phyloP scores from a whole-genome alignment of 768 basidiomycete genomes.

The Calocybe indica region DNA sequence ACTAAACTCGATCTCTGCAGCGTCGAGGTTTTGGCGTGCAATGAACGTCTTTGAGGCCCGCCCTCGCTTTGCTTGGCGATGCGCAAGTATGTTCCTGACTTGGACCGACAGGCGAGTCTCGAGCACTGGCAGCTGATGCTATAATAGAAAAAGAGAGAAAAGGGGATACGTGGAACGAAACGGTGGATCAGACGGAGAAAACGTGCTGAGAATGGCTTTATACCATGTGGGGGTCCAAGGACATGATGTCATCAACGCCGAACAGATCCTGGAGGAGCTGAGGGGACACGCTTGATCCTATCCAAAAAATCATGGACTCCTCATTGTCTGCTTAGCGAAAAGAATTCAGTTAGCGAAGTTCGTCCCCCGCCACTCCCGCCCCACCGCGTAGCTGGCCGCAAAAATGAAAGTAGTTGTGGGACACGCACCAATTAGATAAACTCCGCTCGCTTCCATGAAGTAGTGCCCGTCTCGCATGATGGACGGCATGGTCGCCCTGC shows the following conservation, averaged over 20 bases:
- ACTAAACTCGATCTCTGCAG: slow-evolving; percentile 88
- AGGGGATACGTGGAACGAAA: neutral
- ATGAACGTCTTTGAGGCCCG: slow-evolving; percentile 56
- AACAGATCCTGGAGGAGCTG: slow-evolving; percentile 80
- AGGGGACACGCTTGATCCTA: slow-evolving; percentile 78
- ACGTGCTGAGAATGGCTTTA: slow-evolving; percentile 10
- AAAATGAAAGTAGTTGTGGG: neutral
- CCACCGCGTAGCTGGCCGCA: too few relatives aligned
- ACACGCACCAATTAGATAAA: slow-evolving; percentile 84
- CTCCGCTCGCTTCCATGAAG: slow-evolving; percentile 85
- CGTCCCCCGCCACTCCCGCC: too few relatives aligned
- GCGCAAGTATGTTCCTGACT: slow-evolving; percentile 77
- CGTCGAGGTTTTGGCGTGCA: slow-evolving; percentile 91
- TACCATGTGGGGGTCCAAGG: slow-evolving; percentile 68
- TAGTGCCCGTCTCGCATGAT: slow-evolving; percentile 78
- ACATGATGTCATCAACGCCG: slow-evolving; percentile 72
- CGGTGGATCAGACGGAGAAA: neutral
- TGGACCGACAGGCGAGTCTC: slow-evolving; percentile 76
- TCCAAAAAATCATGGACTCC: slow-evolving; percentile 83
- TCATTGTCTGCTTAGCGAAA: slow-evolving; percentile 64
- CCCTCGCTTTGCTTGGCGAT: slow-evolving; percentile 53
- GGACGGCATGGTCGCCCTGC: slow-evolving; percentile 60
- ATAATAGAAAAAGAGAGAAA: slow-evolving; percentile 4
- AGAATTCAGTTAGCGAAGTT: neutral
- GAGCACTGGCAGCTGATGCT: slow-evolving; percentile 69